A percentile compares a stretch with the other conserved stretches of the same genome.
Conservation (phyloP, 768 basidiomycete species). For the Postia placenta region DNA sequence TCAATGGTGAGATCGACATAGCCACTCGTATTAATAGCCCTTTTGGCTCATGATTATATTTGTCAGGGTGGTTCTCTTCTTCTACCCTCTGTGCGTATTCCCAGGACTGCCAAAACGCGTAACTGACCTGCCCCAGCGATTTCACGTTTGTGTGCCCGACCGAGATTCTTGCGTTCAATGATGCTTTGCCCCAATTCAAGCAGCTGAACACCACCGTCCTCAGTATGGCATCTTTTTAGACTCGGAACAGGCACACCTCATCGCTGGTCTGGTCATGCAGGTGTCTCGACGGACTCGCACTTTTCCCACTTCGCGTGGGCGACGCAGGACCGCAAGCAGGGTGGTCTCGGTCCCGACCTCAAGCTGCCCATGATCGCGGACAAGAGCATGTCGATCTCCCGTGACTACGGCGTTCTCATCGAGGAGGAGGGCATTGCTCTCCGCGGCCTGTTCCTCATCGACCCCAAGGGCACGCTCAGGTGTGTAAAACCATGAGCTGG, state of each 20-base stretch:
- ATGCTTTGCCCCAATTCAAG: slow-evolving; percentile 71
- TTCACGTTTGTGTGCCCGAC: slow-evolving; percentile 93
- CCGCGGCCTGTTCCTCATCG: slow-evolving; percentile 83
- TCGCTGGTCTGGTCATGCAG: slow-evolving; percentile 27
- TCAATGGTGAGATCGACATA: slow-evolving; percentile 56
- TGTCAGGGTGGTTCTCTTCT: slow-evolving; percentile 83
- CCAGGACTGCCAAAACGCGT: background rate
- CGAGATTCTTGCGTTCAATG: slow-evolving; percentile 94
- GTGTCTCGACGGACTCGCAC: slow-evolving; percentile 85
- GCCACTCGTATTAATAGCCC: slow-evolving; percentile 1
- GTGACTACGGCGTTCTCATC: slow-evolving; percentile 83
- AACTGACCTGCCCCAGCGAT: slow-evolving; percentile 41
- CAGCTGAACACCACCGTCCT: slow-evolving; percentile 71
- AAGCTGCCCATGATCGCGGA: slow-evolving; percentile 81
- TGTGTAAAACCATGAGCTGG: slow-evolving; percentile 20
- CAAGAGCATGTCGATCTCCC: slow-evolving; percentile 69
- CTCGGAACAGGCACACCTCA: background rate
- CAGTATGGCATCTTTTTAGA: slow-evolving; percentile 37
- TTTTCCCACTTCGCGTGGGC: slow-evolving; percentile 88
- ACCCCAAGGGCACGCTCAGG: slow-evolving; percentile 75
- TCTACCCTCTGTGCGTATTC: slow-evolving; percentile 80
- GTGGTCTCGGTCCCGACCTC: slow-evolving; percentile 87
- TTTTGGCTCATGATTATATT: slow-evolving; percentile 1
- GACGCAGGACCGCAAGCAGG: slow-evolving; percentile 72
- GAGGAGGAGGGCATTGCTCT: slow-evolving; percentile 87